Evolutionary conservation across 2,329 filamentous ascomycete species (phyloP), one percentile per base, ranked within the genome.

Genomic region (Claviceps pusilla): DNA sequence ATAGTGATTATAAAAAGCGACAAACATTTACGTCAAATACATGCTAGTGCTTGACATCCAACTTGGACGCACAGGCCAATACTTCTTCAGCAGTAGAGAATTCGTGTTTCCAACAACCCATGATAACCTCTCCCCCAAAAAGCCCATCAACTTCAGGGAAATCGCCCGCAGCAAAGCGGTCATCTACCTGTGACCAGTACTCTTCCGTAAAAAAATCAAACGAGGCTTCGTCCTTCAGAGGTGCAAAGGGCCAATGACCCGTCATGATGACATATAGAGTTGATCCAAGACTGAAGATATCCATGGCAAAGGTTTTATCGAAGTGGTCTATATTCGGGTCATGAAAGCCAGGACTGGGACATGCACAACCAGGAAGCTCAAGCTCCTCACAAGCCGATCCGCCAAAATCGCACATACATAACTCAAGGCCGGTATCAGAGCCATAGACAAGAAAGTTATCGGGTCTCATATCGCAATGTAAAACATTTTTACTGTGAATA

Each of bases 41-140:
- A 55, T 37, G 37, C 51, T 56, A 51, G 51, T 28, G 14, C 31
- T 48, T 24, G 41, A 43, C 11, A 3, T 24, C 42, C 31, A 51
- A 51, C 10, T 45, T n/a, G 9, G 28, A 39, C 37, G 11, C 43
- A 16, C 35, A 43, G 51, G 24, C 42, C 47, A 51, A 51, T 11
- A 56, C 35, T 29, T 56, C 47, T 12, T 16, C 42, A 3, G 48
- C 51, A 35, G 45, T 19, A 35, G 48, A 53, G 48, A 54, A 55
- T 16, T 39, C 43, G 14, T 48, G 9, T 45, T 47, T 54, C 54
- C 54, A 57, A 51, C 52, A 57, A 5, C 52, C 52, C 28, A 53
- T 14, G n/a, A 56, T 56, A 42, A 56, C 50, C 3, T 56, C 48
- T 4, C 52, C 54, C 12, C 56, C 54, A 16, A 52, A 57, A 12